Evolutionary conservation across 257 asterid species (phyloP).

Genomic region (Solanum virginianum): DNA sequence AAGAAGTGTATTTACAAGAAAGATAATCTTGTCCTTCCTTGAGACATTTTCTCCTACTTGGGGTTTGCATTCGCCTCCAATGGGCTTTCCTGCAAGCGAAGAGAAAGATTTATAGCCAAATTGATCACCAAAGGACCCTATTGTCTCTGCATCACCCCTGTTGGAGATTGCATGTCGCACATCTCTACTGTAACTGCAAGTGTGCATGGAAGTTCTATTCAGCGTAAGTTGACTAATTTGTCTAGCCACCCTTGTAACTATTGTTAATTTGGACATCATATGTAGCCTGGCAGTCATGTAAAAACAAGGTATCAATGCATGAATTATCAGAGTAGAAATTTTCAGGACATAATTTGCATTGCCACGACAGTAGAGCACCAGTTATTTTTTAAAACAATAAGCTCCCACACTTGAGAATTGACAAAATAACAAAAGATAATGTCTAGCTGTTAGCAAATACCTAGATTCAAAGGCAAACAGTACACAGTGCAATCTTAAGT

Average conservation of each 20-base stretch:
- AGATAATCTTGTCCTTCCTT: conserved; percentile 45
- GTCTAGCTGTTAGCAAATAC: not conserved
- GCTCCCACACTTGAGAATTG: not conserved
- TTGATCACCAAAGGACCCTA: conserved; percentile 5
- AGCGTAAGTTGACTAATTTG: conserved; percentile 18
- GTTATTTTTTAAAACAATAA: not conserved
- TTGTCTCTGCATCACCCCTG: conserved; percentile 4
- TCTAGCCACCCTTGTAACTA: conserved; percentile 23
- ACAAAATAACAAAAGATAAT: not conserved
- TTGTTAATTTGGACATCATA: conserved; percentile 26
- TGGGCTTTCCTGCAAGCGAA: conserved; percentile 2
- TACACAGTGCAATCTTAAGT: not conserved
- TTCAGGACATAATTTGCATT: not conserved
- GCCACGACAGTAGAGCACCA: not conserved
- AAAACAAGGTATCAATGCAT: not conserved
- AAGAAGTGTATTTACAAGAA: conserved; percentile 45
- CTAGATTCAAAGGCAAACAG: not conserved
- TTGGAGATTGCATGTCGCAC: conserved; percentile 9
- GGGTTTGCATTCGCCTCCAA: conserved; percentile 7
- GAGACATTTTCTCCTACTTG: conserved; percentile 67
- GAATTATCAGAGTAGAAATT: not conserved
- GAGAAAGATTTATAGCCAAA: not conserved
- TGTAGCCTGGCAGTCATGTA: not conserved
- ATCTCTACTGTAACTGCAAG: conserved; percentile 15
- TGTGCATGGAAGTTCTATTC: conserved; percentile 15